These are phyloP conservation scores for Kodamaea nitidulidarum DNA, from an alignment of 805 yeast species.

Conservation along the genomic window DNA sequence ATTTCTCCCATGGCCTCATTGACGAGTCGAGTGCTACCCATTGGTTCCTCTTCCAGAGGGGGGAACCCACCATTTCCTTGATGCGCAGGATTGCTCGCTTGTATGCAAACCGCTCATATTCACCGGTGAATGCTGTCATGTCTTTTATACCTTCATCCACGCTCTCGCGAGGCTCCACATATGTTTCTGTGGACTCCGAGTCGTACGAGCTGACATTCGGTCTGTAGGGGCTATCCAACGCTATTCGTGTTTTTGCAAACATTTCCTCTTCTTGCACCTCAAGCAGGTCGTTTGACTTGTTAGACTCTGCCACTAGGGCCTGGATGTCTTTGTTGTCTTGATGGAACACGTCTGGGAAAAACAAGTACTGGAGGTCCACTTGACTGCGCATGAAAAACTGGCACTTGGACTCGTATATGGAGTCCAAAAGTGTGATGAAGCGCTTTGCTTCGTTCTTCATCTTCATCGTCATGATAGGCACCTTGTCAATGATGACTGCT, in stretches of 20 bases:
- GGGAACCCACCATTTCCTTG: slow-evolving; percentile 53
- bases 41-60: slow-evolving; percentile 43
- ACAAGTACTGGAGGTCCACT: slow-evolving; percentile 47
- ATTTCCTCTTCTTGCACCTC: slow-evolving; percentile 63
- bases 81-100: slow-evolving; percentile 67
- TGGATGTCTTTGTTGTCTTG: slow-evolving; percentile 11
- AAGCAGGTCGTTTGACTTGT: slow-evolving; percentile 20
- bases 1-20: slow-evolving; percentile 57
- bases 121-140: slow-evolving; percentile 62
- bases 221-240: slow-evolving; percentile 58
- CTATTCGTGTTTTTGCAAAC: slow-evolving; percentile 61
- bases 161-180: slow-evolving; percentile 6
- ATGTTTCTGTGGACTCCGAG: slow-evolving; percentile 35
- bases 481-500: slow-evolving; percentile 54
- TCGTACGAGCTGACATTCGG: slow-evolving; percentile 66
- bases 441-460: slow-evolving; percentile 67
- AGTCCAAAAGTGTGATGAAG: slow-evolving; percentile 63
- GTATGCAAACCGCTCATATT: slow-evolving; percentile 72
- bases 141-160: slow-evolving; percentile 41
- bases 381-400: slow-evolving; percentile 52
- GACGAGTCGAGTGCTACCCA: slow-evolving; percentile 54
- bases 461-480: slow-evolving; percentile 53
- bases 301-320: slow-evolving; percentile 13
- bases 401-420: slow-evolving; percentile 64
- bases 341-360: slow-evolving; percentile 51